Percentiles rank a stretch among this genome's conserved stretches.
Evolutionary conservation across 495 filamentous ascomycete species (phyloP).

Genomic region (Talaromyces thailandensis): DNA sequence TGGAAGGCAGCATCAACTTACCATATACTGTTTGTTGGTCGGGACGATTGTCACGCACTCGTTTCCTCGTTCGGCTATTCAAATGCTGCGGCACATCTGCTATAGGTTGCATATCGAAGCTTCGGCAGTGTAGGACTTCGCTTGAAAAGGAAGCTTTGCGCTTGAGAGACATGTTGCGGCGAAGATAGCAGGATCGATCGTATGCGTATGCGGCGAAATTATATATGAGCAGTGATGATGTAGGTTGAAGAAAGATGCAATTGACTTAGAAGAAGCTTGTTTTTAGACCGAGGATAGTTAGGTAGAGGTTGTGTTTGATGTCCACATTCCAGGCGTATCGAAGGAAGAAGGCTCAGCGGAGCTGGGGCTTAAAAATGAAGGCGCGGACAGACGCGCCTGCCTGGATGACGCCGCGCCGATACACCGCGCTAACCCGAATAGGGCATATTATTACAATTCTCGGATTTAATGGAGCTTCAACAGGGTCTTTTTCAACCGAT

Average conservation of each 20-base stretch:
- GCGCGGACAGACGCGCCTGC: constrained; percentile 6
- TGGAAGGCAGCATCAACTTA: constrained; percentile 11
- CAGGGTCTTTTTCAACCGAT: neutral
- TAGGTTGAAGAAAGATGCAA: neutral
- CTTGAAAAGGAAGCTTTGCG: constrained; percentile 39
- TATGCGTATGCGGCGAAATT: neutral
- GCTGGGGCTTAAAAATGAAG: neutral
- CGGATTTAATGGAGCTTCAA: neutral
- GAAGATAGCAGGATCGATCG: neutral
- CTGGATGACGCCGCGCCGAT: neutral
- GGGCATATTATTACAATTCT: neutral
- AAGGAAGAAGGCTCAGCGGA: neutral
- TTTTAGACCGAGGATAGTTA: neutral
- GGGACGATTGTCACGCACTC: constrained; percentile 41
- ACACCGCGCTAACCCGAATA: neutral
- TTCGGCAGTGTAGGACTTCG: constrained; percentile 21
- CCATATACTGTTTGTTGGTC: constrained; percentile 37
- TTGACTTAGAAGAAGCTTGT: neutral
- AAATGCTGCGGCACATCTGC: constrained; percentile 30
- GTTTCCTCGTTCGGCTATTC: constrained; percentile 42
- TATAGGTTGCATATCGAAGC: constrained; percentile 15
- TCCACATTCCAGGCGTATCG: neutral
- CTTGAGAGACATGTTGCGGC: constrained; percentile 36
- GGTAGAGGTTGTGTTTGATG: neutral
- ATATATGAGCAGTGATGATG: neutral